Evolutionary conservation across 1,139 yeast species (phyloP).

Genomic region (Arxiozyma telluris): DNA sequence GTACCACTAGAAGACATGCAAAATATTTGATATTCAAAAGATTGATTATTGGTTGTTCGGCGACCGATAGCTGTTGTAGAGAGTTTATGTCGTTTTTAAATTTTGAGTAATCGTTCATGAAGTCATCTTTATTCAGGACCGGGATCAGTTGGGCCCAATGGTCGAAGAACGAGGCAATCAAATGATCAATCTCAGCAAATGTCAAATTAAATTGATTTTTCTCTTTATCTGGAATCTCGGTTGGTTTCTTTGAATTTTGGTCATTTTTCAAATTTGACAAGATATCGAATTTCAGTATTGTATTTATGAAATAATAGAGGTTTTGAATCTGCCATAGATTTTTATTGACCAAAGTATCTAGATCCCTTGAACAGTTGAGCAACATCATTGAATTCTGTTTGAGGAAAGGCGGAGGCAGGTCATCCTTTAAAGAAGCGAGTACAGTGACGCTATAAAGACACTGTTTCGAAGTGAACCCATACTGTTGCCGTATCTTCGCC

Average conservation of each 20-base stretch:
- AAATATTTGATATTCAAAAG: conserved; percentile 33
- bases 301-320: conserved; percentile 17
- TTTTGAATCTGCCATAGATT: conserved; percentile 27
- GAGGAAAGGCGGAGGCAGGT: conserved; percentile 46
- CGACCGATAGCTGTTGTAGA: not conserved
- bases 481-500: conserved; percentile 57
- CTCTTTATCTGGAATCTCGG: not conserved
- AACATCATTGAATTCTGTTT: conserved; percentile 36
- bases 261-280: not conserved
- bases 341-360: conserved; percentile 11
- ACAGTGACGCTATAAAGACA: conserved; percentile 61
- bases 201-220: conserved; percentile 7
- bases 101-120: conserved; percentile 34
- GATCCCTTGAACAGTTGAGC: conserved; percentile 4
- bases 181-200: conserved; percentile 24
- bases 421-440: conserved; percentile 58
- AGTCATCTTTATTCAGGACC: conserved; percentile 55
- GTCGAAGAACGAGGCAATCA: conserved; percentile 46
- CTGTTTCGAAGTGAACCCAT: conserved; percentile 62
- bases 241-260: not conserved
- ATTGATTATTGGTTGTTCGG: conserved; percentile 10
- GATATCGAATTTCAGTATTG: conserved; percentile 19
- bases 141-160: conserved; percentile 74
- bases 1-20: conserved; percentile 51
- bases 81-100: conserved; percentile 38